phyloP scores from a whole-genome alignment of 2,329 filamentous ascomycete genomes.

The Akanthomyces muscarius region DNA sequence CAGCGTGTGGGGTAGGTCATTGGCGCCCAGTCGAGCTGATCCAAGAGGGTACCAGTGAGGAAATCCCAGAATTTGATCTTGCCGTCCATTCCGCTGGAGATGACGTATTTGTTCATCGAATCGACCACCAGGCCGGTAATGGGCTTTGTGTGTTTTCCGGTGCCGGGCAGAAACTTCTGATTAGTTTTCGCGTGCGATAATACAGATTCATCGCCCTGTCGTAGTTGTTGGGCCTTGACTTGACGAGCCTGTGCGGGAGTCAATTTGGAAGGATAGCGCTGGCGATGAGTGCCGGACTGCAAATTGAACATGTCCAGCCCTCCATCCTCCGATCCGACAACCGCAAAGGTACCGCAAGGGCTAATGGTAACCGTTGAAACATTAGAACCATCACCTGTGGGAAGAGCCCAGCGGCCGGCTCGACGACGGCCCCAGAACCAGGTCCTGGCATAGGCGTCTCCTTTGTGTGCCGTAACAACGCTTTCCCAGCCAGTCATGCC shows the following conservation, averaged over 20 bases:
- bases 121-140: conserved; percentile 87
- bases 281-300: conserved; percentile 84
- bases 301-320: conserved; percentile 94
- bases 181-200: conserved; percentile 47
- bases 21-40: conserved; percentile 76
- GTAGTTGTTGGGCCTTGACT: conserved; percentile 62
- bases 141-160: conserved; percentile 73
- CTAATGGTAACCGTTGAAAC: conserved; percentile 86
- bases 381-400: conserved; percentile 76
- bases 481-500: conserved; percentile 94
- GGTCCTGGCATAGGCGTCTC: conserved; percentile 79
- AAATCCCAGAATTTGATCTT: conserved; percentile 99
- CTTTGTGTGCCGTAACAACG: conserved; percentile 85
- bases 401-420: conserved; percentile 88
- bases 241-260: conserved; percentile 76
- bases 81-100: conserved; percentile 86
- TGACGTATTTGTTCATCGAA: conserved; percentile 77
- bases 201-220: conserved; percentile 53
- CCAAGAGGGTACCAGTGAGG: conserved; percentile 69
- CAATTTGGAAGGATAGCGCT: conserved; percentile 77
- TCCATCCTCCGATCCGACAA: conserved; percentile 80
- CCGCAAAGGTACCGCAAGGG: conserved; percentile 86
- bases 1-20: conserved; percentile 73
- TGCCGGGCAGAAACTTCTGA: conserved; percentile 43
- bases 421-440: conserved; percentile 98